A percentile compares a stretch with the other conserved stretches of the same genome.
These are phyloP conservation scores for Hibiscus tridactylites DNA, from an alignment of 345 rosid species.

Conservation along the genomic window DNA sequence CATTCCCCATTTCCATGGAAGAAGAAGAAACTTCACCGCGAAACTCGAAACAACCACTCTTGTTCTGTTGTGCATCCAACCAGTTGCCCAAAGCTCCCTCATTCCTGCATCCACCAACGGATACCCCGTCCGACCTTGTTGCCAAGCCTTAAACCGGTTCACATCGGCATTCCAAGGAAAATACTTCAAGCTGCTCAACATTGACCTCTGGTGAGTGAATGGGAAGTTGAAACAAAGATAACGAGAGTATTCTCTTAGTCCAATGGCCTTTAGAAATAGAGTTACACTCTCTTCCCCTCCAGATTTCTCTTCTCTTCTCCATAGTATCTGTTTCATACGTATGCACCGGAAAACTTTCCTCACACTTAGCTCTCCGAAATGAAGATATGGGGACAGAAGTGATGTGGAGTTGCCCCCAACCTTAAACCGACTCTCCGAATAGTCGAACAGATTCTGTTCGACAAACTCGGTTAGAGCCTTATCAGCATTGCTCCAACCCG, in stretches of 20 bases:
- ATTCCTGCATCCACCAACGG: slow-evolving; percentile 95
- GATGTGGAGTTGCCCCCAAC: slow-evolving; percentile 62
- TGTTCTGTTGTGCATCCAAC: slow-evolving; percentile 85
- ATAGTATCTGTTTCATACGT: slow-evolving; percentile 58
- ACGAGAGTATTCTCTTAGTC: slow-evolving; percentile 85
- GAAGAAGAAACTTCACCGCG: slow-evolving; percentile 77
- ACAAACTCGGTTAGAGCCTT: slow-evolving; percentile 56
- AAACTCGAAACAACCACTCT: slow-evolving; percentile 87
- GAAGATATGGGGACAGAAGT: slow-evolving; percentile 81
- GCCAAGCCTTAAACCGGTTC: slow-evolving; percentile 74
- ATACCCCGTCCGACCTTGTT: slow-evolving; percentile 91
- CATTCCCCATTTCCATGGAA: slow-evolving; percentile 98
- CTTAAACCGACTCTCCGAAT: slow-evolving; percentile 47
- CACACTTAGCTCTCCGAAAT: slow-evolving; percentile 80
- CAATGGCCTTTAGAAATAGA: slow-evolving; percentile 67
- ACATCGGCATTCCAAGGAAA: slow-evolving; percentile 73
- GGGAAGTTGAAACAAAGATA: slow-evolving; percentile 94
- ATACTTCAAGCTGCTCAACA: slow-evolving; percentile 55
- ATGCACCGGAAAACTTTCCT: slow-evolving; percentile 65
- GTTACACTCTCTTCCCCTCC: slow-evolving; percentile 52
- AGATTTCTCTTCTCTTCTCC: slow-evolving; percentile 58
- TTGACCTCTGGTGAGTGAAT: slow-evolving; percentile 68
- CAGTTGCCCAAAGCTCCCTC: slow-evolving; percentile 99
- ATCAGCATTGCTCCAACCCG: slow-evolving; percentile 83
- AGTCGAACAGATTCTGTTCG: slow-evolving; percentile 55